Base-by-base conservation (phyloP, 2,329 filamentous ascomycete species). In the Orbilia brochopaga region DNA sequence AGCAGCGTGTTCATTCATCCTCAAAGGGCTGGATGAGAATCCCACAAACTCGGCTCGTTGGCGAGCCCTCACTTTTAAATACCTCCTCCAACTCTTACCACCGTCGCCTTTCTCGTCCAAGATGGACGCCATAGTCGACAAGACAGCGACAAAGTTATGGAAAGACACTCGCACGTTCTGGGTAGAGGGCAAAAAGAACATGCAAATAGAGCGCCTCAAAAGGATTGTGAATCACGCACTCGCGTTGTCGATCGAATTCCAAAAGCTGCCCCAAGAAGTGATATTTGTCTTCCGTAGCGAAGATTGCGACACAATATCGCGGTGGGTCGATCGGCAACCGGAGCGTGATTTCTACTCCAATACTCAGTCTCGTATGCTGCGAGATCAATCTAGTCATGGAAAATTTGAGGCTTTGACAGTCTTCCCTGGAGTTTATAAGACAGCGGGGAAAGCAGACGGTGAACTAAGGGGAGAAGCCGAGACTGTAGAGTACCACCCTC, bases 101-200 rank as follows among this genome's bases (percentile, higher is more conserved):
- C 11, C n/a, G 13, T 17, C 11, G 2, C 15, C 15, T 3, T 10
- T 21, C 7, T 32, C 27, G 8, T 32, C 27, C 27, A 32, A 32
- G 27, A 32, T 32, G 27, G 27, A 32, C 27, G 3, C 21, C n/a
- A 46, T 27, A 24, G 24, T 62, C 8, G 51, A 53, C 10, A 23
- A 2, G 13, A 53, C 42, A 23, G 52, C 48, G 15, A 23, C 21
- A 2, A 48, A 62, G 23, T 35, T 62, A 10, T 62, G 51, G 21
- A 62, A 30, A n/a, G 50, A 62, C n/a, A 62, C 59, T 17, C 37
- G 50, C 15, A 42, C 35, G 11, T 35, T 62, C 4, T 62, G 59
- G 59, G 21, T 54, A 3, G 40, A 55, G n/a, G n/a, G 21, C 1
- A 23, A 54, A 10, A 42, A 44, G 35, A n/a, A 1, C 1, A 54